Conservation (phyloP, 768 basidiomycete species). For the Pilatotrama ljubarskyi region DNA sequence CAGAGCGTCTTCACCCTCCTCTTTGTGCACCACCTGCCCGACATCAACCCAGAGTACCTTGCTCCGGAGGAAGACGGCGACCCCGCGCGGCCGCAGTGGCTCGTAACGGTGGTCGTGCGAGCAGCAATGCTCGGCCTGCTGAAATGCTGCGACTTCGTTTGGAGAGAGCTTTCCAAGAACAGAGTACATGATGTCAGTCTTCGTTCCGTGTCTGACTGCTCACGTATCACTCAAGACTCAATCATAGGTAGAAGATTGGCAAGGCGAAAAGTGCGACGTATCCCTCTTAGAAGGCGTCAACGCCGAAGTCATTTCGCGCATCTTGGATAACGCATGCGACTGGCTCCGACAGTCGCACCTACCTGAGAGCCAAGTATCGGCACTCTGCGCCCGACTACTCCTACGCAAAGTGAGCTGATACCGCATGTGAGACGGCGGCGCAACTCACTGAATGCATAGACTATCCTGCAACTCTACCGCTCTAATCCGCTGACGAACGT, state of each 20-base stretch:
- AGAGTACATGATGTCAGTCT: slow-evolving; percentile 71
- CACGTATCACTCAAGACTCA: neutral
- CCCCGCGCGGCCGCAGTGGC: slow-evolving; percentile 53
- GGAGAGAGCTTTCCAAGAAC: slow-evolving; percentile 79
- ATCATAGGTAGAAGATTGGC: slow-evolving; percentile 83
- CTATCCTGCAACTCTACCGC: slow-evolving; percentile 51
- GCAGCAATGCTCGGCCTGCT: slow-evolving; percentile 66
- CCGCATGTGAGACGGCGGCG: neutral
- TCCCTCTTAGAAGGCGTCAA: slow-evolving; percentile 67
- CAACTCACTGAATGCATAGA: slow-evolving; percentile 32
- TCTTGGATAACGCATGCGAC: slow-evolving; percentile 57
- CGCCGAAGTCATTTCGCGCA: slow-evolving; percentile 49
- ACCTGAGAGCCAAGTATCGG: slow-evolving; percentile 31
- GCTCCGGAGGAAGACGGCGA: slow-evolving; percentile 43
- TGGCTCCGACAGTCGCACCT: slow-evolving; percentile 49
- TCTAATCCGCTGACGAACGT: slow-evolving; percentile 40
- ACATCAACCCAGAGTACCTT: slow-evolving; percentile 58
- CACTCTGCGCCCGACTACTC: slow-evolving; percentile 51
- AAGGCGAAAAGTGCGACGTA: slow-evolving; percentile 85
- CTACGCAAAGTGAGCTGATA: slow-evolving; percentile 53
- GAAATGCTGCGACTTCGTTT: slow-evolving; percentile 81
- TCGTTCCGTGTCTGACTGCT: neutral
- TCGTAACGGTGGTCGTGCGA: slow-evolving; percentile 68
- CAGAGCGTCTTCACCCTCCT: slow-evolving; percentile 83
- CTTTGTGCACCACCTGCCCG: slow-evolving; percentile 64